Percentiles rank a stretch among this genome's conserved stretches.
Evolutionary conservation across 2,329 filamentous ascomycete species (phyloP).

Genomic region (Ambrosiella beaveri): DNA sequence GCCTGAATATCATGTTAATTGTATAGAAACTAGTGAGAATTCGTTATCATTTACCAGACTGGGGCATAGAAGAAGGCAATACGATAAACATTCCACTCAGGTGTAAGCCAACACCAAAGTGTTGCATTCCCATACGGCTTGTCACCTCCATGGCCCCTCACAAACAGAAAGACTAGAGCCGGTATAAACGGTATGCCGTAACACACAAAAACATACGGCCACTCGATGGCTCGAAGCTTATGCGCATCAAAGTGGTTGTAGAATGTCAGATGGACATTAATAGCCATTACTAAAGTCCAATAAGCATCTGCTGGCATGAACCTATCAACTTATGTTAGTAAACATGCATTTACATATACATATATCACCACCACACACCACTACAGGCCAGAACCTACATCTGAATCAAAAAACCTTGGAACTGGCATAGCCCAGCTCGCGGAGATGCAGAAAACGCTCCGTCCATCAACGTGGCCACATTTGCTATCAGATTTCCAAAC

Average conservation of each 20-base stretch:
- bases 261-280: slow-evolving; percentile 65
- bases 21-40: slow-evolving; percentile 16
- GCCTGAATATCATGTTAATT: slow-evolving; percentile 6
- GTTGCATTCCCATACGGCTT: slow-evolving; percentile 52
- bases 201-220: slow-evolving; percentile 46
- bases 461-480: slow-evolving; percentile 59
- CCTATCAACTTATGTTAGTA: slow-evolving; percentile 26
- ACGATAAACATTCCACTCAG: slow-evolving; percentile 47
- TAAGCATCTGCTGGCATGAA: slow-evolving; percentile 55
- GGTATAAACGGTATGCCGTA: slow-evolving; percentile 54
- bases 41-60: slow-evolving; percentile 27
- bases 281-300: slow-evolving; percentile 62
- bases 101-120: slow-evolving; percentile 63
- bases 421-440: slow-evolving; percentile 41
- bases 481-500: slow-evolving; percentile 63
- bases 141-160: slow-evolving; percentile 29
- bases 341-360: not conserved
- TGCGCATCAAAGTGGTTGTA: slow-evolving; percentile 49
- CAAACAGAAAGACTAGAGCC: slow-evolving; percentile 44
- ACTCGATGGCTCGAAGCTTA: slow-evolving; percentile 46
- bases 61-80: slow-evolving; percentile 54
- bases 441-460: slow-evolving; percentile 36
- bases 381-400: slow-evolving; percentile 37
- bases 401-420: slow-evolving; percentile 66
- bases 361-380: not conserved